These are phyloP conservation scores for Tinospora cordifolia DNA, from an alignment of 164 flowering plant genomes.

Conservation along the genomic window DNA sequence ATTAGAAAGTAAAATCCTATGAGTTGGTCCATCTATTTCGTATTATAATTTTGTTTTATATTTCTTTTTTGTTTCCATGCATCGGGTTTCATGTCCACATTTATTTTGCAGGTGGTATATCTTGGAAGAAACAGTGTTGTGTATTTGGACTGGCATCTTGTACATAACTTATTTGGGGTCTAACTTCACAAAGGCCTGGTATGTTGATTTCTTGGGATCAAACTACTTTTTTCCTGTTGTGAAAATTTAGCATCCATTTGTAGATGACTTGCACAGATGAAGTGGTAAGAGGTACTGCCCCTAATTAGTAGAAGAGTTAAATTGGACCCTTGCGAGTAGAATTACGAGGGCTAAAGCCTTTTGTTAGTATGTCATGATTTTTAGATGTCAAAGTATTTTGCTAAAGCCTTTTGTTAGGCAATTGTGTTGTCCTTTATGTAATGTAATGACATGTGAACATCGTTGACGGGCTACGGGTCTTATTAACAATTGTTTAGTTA, in stretches of 20 bases:
- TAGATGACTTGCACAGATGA: not conserved
- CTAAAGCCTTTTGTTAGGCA: not conserved
- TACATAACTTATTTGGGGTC: conserved; percentile 62
- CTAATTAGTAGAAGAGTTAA: not conserved
- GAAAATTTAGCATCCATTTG: not conserved
- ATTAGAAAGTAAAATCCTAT: too few species aligned
- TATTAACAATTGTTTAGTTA: not conserved
- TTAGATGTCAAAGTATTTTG: not conserved
- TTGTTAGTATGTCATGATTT: not conserved
- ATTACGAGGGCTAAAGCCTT: not conserved
- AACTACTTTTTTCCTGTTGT: not conserved
- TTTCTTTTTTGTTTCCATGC: not conserved
- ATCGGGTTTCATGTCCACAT: conserved; percentile 3
- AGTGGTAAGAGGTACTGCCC: not conserved
- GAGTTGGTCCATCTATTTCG: not conserved
- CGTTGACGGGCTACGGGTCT: not conserved
- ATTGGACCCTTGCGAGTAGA: not conserved
- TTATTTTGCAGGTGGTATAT: conserved; percentile 76
- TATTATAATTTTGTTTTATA: not conserved
- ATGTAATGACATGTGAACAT: not conserved
- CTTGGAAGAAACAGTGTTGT: conserved; percentile 70
- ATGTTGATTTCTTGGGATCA: conserved; percentile 10
- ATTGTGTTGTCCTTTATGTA: not conserved
- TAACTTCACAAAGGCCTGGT: conserved; percentile 56
- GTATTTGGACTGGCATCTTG: conserved; percentile 79